Base-by-base conservation (phyloP, 441 rosid genomes). In the Populus hybrid region DNA sequence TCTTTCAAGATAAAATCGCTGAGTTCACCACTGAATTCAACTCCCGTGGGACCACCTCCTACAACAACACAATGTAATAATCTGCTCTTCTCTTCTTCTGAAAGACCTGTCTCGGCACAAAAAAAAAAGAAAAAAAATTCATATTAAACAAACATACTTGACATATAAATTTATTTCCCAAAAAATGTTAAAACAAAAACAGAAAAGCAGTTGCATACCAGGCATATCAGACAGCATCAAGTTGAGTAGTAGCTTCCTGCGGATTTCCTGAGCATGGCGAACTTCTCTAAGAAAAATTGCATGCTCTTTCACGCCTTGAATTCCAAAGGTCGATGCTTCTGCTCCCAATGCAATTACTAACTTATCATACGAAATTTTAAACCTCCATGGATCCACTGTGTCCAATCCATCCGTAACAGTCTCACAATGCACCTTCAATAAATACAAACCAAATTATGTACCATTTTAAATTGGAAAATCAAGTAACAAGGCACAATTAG, bases 11-110 rank as follows among this genome's bases (percentile, higher is more conserved):
- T 94, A 74, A 94, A 94, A 81, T 94, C 98, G 81, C 98, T 93
- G 65, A 92, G 92, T 79, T 94, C 97, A 61, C 98, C 98, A 72
- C 97, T 94, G 82, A 94, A 94, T 85, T 93, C 97, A 35, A 94
- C 97, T 63, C 98, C 97, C 0, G 97, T 94, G 1, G 98, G 97
- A 54, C 97, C 97, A 77, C 97, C 98, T 84, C 98, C 97, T 1
- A 94, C 96, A 38, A 94, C 96, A 70, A 94, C 97, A 82, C 97
- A 94, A 71, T 93, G 97, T 59, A 93, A 84, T 75, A 93, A 81
- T 80, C 97, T 88, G 69, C 87, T 75, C 87, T 90, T 92, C 87
- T 94, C 98, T 77, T 87, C 91, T 70, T 89, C 92, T 8, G 93
- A 82, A 78, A 90, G 69, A 46, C 97, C 97, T 90, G 91, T 69